phyloP scores from a whole-genome alignment of 1,284 basidiomycete species.

The Pseudozyma thailandica region DNA sequence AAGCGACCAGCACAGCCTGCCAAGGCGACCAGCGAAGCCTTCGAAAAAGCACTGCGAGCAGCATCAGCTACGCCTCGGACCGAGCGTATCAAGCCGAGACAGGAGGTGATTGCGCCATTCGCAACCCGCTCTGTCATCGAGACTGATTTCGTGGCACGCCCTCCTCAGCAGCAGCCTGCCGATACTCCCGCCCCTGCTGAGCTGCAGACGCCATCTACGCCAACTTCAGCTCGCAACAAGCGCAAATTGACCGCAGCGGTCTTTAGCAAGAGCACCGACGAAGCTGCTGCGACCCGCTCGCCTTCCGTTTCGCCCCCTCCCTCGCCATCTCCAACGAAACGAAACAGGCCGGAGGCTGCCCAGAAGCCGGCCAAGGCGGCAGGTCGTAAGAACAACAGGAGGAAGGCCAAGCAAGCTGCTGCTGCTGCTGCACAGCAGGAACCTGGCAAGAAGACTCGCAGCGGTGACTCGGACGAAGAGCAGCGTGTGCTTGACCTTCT shows the following conservation, averaged over 20 bases:
- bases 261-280: neutral
- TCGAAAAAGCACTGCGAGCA: slow-evolving; percentile 41
- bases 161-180: slow-evolving; percentile 6
- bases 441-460: neutral
- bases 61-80: slow-evolving; percentile 29
- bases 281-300: slow-evolving; percentile 7
- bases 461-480: slow-evolving; percentile 23
- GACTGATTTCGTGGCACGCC: slow-evolving; percentile 30
- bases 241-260: slow-evolving; percentile 10
- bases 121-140: slow-evolving; percentile 47
- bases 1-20: slow-evolving; percentile 27
- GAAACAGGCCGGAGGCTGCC: slow-evolving; percentile 1
- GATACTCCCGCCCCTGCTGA: neutral
- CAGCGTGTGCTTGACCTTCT: slow-evolving; percentile 19
- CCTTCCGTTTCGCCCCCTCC: slow-evolving; percentile 33
- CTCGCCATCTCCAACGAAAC: slow-evolving; percentile 38
- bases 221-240: slow-evolving; percentile 12
- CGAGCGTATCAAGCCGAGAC: slow-evolving; percentile 30
- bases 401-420: slow-evolving; percentile 17
- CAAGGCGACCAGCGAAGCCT: slow-evolving; percentile 37
- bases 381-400: slow-evolving; percentile 26
- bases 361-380: slow-evolving; percentile 27
- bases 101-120: slow-evolving; percentile 32
- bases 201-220: slow-evolving; percentile 2
- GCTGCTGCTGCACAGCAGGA: slow-evolving; percentile 19